A percentile compares a stretch with the other conserved stretches of the same genome.
Conservation (phyloP, 177 flowering plant species). For the Vitis hybrid region DNA sequence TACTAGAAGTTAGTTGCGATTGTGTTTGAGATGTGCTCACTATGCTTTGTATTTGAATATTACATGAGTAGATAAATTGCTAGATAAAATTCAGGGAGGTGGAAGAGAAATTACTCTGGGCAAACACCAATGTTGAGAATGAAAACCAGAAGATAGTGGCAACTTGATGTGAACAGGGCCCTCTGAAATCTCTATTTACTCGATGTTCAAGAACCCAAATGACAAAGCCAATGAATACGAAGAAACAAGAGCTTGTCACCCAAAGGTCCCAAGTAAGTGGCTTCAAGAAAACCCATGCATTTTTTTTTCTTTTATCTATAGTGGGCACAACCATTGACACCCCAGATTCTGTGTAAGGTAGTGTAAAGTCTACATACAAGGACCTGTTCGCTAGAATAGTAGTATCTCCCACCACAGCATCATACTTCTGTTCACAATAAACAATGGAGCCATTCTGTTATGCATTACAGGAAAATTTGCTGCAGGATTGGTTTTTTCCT, state of each 20-base stretch:
- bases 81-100: too few relatives aligned
- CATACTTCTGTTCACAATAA: constrained; percentile 10
- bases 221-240: constrained; percentile 18
- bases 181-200: constrained; percentile 20
- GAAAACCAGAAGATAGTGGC: constrained; percentile 27
- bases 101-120: constrained; percentile 18
- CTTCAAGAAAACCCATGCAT: constrained; percentile 30
- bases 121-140: constrained; percentile 27
- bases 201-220: constrained; percentile 28
- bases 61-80: too few relatives aligned
- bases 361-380: constrained; percentile 26
- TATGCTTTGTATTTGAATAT: too few relatives aligned
- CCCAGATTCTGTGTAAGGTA: constrained; percentile 33
- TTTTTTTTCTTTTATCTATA: constrained; percentile 5
- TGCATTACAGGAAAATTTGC: too few relatives aligned
- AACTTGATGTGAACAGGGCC: constrained; percentile 17
- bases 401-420: constrained; percentile 24
- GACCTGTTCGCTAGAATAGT: constrained; percentile 22
- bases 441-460: too few relatives aligned
- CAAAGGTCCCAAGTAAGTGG: constrained; percentile 23
- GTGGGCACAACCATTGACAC: constrained; percentile 28
- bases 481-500: too few relatives aligned
- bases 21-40: too few relatives aligned
- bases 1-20: too few relatives aligned
- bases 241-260: constrained; percentile 14